Evolutionary conservation across 1,139 yeast genomes (phyloP).

Genomic region (Pichia sp.): DNA sequence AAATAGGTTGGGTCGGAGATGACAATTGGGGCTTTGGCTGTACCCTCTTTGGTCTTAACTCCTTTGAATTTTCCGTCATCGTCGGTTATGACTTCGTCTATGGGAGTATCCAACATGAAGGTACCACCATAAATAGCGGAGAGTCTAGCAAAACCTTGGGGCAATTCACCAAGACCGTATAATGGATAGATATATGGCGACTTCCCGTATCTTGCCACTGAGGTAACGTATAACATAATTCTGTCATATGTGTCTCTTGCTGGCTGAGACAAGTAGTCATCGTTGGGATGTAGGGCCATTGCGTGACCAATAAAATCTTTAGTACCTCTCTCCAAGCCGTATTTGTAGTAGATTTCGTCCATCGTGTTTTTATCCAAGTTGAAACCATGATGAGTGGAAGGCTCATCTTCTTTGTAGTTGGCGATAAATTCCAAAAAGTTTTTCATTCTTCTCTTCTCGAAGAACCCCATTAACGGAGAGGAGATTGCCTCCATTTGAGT

Average conservation of each 20-base stretch:
- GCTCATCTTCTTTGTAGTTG: slow-evolving; percentile 71
- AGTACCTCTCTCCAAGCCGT: slow-evolving; percentile 89
- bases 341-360: slow-evolving; percentile 86
- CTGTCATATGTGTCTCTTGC: slow-evolving; percentile 92
- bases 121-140: slow-evolving; percentile 99
- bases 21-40: slow-evolving; percentile 86
- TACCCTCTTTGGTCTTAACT: slow-evolving; percentile 86
- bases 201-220: slow-evolving; percentile 93
- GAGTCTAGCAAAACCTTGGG: slow-evolving; percentile 96
- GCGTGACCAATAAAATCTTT: slow-evolving; percentile 97
- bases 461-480: slow-evolving; percentile 91
- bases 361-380: slow-evolving; percentile 85
- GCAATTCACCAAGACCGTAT: slow-evolving; percentile 95
- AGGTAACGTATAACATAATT: slow-evolving; percentile 76
- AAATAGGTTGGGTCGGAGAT: slow-evolving; percentile 98
- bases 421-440: slow-evolving; percentile 85
- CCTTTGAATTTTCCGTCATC: slow-evolving; percentile 75
- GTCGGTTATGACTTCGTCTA: slow-evolving; percentile 78
- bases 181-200: slow-evolving; percentile 95
- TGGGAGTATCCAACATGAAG: slow-evolving; percentile 94
- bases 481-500: slow-evolving; percentile 87
- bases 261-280: slow-evolving; percentile 81
- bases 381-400: slow-evolving; percentile 79
- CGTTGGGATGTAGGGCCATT: slow-evolving; percentile 96
- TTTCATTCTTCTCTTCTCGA: slow-evolving; percentile 94